Percentiles rank a stretch among this genome's conserved stretches.
These are phyloP conservation scores for Populus deltoides DNA, from an alignment of 345 rosid species.

Conservation along the genomic window DNA sequence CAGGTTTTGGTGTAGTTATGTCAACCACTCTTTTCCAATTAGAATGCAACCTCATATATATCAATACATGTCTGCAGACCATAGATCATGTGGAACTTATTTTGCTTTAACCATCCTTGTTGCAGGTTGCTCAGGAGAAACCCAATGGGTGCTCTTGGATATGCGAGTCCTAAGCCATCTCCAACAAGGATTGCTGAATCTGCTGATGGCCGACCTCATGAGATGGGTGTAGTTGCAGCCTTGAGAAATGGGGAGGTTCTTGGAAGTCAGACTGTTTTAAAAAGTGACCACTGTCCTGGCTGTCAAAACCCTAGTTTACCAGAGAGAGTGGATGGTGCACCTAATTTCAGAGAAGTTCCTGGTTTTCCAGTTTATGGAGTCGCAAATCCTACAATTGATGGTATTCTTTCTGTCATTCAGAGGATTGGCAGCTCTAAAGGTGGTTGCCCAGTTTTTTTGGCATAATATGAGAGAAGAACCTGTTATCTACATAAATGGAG, in stretches of 20 bases:
- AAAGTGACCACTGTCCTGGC: conserved; percentile 98
- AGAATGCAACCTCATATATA: not conserved
- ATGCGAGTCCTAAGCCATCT: conserved; percentile 67
- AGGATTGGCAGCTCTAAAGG: conserved; percentile 83
- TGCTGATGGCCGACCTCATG: conserved; percentile 81
- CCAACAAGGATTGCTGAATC: conserved; percentile 69
- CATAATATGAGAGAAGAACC: conserved; percentile 99
- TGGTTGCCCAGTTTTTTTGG: conserved; percentile 83
- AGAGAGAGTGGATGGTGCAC: conserved; percentile 98
- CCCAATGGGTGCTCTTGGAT: conserved; percentile 98
- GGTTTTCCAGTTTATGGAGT: conserved; percentile 98
- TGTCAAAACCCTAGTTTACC: conserved; percentile 72
- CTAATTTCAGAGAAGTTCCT: conserved; percentile 94
- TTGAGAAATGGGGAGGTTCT: conserved; percentile 89
- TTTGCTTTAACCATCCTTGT: conserved; percentile 15
- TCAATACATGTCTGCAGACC: not conserved
- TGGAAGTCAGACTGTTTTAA: conserved; percentile 94
- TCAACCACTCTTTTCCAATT: not conserved
- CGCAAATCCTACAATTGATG: conserved; percentile 96
- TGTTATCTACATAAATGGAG: conserved; percentile 90
- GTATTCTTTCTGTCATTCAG: conserved; percentile 74
- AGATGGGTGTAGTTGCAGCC: conserved; percentile 89
- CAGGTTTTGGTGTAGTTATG: not conserved
- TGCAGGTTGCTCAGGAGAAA: conserved; percentile 90
- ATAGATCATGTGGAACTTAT: not conserved